Evolutionary conservation across 805 yeast genomes (phyloP).

Genomic region (Saccharomycopsis sp.): DNA sequence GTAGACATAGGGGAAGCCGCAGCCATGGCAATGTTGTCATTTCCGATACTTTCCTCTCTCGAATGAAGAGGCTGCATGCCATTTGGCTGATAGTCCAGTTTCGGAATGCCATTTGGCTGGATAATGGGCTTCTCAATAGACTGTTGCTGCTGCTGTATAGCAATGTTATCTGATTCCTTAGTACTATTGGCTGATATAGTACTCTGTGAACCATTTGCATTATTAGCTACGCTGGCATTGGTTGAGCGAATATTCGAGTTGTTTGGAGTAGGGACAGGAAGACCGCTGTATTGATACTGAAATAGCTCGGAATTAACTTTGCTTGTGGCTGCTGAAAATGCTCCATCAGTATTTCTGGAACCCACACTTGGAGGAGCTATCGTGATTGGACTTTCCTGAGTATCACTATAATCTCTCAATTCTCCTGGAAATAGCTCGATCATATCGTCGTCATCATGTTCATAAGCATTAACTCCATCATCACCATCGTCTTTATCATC

Average conservation of each 20-base stretch:
- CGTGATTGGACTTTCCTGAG: not conserved
- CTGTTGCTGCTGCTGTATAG: no score
- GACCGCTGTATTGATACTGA: constrained; percentile 1
- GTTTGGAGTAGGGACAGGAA: not conserved
- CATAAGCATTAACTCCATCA: not conserved
- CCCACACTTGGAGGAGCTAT: not conserved
- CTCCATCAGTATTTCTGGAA: no score
- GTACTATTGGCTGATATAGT: not conserved
- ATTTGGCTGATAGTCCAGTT: no score
- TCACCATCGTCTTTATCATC: constrained; percentile 1
- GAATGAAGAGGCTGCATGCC: no score
- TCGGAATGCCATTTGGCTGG: no score
- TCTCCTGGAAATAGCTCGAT: not conserved
- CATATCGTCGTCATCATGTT: not conserved
- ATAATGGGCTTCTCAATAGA: no score
- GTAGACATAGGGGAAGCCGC: not conserved
- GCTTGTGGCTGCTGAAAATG: not conserved
- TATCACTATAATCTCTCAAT: not conserved
- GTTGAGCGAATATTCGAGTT: not conserved
- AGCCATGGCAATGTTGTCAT: not conserved
- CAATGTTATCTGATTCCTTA: no score
- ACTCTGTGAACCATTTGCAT: not conserved
- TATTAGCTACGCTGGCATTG: not conserved
- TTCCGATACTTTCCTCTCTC: no score
- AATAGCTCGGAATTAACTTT: not conserved